Conservation (phyloP, 2,329 filamentous ascomycete genomes). For the Lecanicillium sp. region DNA sequence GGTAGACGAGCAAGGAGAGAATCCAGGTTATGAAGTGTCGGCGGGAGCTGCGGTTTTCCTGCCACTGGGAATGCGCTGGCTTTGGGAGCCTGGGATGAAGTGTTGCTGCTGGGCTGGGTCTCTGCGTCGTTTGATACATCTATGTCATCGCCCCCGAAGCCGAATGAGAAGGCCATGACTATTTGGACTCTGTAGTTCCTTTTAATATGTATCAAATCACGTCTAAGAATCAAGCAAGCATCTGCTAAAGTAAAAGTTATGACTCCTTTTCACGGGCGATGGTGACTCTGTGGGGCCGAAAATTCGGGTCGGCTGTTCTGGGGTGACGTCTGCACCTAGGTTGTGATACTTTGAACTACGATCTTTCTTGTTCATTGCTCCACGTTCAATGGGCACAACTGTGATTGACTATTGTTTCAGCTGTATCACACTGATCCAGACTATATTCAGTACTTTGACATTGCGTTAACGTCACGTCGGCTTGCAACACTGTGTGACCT, state of each 20-base stretch:
- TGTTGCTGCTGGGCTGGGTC: conserved; percentile 11
- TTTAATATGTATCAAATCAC: too few relatives aligned
- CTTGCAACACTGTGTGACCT: too few relatives aligned
- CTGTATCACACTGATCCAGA: too few relatives aligned
- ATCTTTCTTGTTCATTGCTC: too few relatives aligned
- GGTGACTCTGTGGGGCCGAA: conserved; percentile 5
- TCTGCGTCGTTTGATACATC: conserved; percentile 36
- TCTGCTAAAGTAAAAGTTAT: neutral
- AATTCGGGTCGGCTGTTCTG: conserved; percentile 3
- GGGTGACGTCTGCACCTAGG: too few relatives aligned
- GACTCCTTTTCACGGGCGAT: neutral
- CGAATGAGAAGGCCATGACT: conserved; percentile 49
- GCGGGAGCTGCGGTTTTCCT: conserved; percentile 50
- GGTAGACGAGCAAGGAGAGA: conserved; percentile 53
- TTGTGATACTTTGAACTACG: too few relatives aligned
- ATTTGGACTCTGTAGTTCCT: too few relatives aligned
- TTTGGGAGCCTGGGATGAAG: conserved; percentile 17
- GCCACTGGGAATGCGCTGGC: conserved; percentile 51
- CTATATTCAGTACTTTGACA: too few relatives aligned
- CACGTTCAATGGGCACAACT: too few relatives aligned
- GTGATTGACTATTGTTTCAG: too few relatives aligned
- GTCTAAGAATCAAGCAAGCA: too few relatives aligned
- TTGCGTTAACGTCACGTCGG: too few relatives aligned
- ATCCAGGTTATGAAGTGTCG: conserved; percentile 41
- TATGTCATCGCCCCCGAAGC: conserved; percentile 57